These are phyloP conservation scores for Solanum appendiculatum DNA, from an alignment of 257 asterid genomes.

Conservation along the genomic window DNA sequence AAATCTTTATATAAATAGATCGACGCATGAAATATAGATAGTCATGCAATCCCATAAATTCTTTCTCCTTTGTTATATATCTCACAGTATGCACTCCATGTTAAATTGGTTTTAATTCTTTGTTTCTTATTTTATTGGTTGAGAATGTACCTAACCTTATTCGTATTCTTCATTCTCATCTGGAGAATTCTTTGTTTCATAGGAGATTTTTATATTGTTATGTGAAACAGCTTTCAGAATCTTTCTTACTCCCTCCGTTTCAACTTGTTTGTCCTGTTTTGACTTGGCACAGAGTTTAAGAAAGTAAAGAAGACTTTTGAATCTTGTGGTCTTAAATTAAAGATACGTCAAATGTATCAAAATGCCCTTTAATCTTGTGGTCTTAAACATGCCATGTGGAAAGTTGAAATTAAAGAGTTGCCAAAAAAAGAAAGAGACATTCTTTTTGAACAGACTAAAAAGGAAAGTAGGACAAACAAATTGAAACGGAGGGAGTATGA, in stretches of 20 bases:
- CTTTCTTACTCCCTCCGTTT: not conserved
- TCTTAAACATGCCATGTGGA: not conserved
- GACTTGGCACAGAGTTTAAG: not conserved
- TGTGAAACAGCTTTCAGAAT: not conserved
- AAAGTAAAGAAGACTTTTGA: not conserved
- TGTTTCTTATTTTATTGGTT: not conserved
- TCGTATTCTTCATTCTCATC: not conserved
- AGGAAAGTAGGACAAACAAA: not conserved
- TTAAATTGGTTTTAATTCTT: not conserved
- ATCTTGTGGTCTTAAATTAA: not conserved
- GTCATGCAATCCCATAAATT: not conserved
- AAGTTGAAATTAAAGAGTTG: not conserved
- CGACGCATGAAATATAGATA: not conserved
- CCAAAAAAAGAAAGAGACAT: not conserved
- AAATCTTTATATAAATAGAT: not conserved
- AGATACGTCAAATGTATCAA: not conserved
- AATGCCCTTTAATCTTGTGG: not conserved
- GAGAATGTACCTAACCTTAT: not conserved
- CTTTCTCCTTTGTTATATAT: not conserved
- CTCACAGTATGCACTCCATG: not conserved
- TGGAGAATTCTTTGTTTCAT: not conserved
- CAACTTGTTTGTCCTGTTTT: not conserved
- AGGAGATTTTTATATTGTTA: not conserved
- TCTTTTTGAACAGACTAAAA: too few relatives aligned
- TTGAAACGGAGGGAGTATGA: not conserved